Evolutionary conservation across 495 filamentous ascomycete genomes (phyloP), one percentile per base, ranked within the genome.

Genomic region (Rhizodiscina lignyota): DNA sequence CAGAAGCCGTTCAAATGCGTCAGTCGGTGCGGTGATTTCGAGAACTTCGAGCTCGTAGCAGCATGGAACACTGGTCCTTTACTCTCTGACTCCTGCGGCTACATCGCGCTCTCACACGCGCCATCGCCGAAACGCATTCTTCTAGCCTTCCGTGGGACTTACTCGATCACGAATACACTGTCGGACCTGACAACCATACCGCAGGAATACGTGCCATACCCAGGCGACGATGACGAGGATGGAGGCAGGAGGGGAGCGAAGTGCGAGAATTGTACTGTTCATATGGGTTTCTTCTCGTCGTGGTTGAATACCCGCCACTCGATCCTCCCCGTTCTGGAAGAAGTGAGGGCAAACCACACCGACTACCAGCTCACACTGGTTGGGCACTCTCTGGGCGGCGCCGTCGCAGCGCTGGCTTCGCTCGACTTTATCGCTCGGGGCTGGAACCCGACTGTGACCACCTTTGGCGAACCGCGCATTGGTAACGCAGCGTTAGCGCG

Each of bases 121-220:
- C 67, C 72, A 1, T 62, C 58, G 11, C 43, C 55, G 8, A 62
- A 62, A 15, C 64, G 71, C 39, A 83, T 97, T 37, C 64, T 97
- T 19, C 65, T 96, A n/a, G 87, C 86, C 10, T 96, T 96, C 47
- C 72, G 89, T 15, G 89, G 91, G 8, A 96, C 89, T 10, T 94
- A 94, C 52, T 91, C 82, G 24, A 63, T 97, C 42, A 68, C 83
- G 18, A 93, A 94, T 56, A 81, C 84, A 6, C 75, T 97, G 32
- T 64, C 79, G 37, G 89, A 97, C 55, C 64, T 97, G 22, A 82
- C 79, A 32, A 83, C 82, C 11, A 63, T 83, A 3, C 87, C 84
- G 17, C 89, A 94, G 52, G 72, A 79, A 47, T 97, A 94, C 50
- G 69, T 82, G 1, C 85, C 89, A 0, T 97, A 94, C 49, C 77